Base-by-base conservation (phyloP, 2,329 filamentous ascomycete species). In the Penicillium sp. region DNA sequence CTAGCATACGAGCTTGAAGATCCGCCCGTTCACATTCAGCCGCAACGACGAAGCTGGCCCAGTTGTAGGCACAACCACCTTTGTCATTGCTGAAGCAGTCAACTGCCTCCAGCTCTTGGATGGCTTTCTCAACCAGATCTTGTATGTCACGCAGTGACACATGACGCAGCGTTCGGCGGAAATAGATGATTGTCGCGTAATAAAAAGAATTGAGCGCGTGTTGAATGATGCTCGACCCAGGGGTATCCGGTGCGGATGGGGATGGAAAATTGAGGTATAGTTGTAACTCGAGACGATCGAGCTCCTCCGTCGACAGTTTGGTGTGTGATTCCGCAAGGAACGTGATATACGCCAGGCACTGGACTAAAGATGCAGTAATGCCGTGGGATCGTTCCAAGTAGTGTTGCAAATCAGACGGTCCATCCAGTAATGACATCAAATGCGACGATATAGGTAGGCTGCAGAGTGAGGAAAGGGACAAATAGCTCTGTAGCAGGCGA, bases 11-110 rank as follows among this genome's bases (percentile, higher is more conserved):
- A 22, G 53, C 50, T 56, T 73, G 71, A 33, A 74, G 56, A 27
- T 64, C 66, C 6, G 50, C 46, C 3, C 58, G 61, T 36, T 68
- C 59, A 44, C 74, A 77, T 50, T 76, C 75, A 5, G 73, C 73
- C 2, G 71, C 74, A 3, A 76, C 64, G 1, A 76, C 70, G 36
- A 77, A 67, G 3, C 69, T 70, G 1, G 73, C 73, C 75, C 75
- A 77, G 33, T 75, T 68, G 57, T 76, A 73, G 18, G 75, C 69
- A 55, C 68, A 73, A 3, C 75, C 74, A 1, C 70, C 66, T 18
- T 63, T 60, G 6, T 71, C 70, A 19, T 66, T 64, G 1, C 68
- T 71, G 1, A 70, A 61, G 4, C 33, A 50, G 52, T 75, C 73
- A 7, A 73, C 69, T 0, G 70, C 67, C 56, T 76, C 73, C 14